These are phyloP conservation scores for Castanopsis chinensis DNA, from an alignment of 306 rosid genomes.

Conservation along the genomic window DNA sequence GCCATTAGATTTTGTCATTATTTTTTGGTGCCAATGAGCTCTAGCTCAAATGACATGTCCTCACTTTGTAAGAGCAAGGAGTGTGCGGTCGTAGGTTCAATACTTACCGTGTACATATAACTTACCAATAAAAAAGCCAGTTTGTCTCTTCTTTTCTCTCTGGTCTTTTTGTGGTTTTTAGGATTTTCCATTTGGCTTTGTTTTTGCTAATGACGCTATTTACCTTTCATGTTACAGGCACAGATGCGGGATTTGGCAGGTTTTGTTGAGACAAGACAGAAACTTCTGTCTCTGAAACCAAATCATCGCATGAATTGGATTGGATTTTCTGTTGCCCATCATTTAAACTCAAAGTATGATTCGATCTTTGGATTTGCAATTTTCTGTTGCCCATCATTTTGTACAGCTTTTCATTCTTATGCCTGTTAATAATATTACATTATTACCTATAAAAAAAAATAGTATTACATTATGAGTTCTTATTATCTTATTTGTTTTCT, in stretches of 20 bases:
- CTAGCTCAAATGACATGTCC: too few species aligned
- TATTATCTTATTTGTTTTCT: neutral
- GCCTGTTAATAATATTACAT: neutral
- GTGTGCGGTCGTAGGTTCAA: too few species aligned
- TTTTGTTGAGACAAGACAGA: slow-evolving; percentile 97
- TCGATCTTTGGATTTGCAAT: slow-evolving; percentile 9
- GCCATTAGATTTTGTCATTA: neutral
- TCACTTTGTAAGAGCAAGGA: too few species aligned
- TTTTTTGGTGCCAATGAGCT: too few species aligned
- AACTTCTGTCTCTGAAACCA: slow-evolving; percentile 86
- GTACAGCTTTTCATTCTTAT: neutral
- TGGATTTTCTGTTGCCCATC: slow-evolving; percentile 93
- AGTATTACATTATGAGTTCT: neutral
- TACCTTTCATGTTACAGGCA: slow-evolving; percentile 52
- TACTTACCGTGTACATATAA: too few species aligned
- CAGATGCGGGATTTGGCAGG: slow-evolving; percentile 98
- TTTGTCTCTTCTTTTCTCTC: neutral
- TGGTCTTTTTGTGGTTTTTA: neutral
- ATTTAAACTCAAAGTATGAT: slow-evolving; percentile 82
- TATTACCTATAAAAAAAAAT: too few species aligned
- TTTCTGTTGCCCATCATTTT: slow-evolving; percentile 1
- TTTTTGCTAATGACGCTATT: slow-evolving; percentile 22
- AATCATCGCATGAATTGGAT: slow-evolving; percentile 99
- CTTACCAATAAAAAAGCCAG: neutral
- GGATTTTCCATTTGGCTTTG: neutral